Conservation (phyloP, 169 alveolate species). For the Cryptosporidium canis region DNA sequence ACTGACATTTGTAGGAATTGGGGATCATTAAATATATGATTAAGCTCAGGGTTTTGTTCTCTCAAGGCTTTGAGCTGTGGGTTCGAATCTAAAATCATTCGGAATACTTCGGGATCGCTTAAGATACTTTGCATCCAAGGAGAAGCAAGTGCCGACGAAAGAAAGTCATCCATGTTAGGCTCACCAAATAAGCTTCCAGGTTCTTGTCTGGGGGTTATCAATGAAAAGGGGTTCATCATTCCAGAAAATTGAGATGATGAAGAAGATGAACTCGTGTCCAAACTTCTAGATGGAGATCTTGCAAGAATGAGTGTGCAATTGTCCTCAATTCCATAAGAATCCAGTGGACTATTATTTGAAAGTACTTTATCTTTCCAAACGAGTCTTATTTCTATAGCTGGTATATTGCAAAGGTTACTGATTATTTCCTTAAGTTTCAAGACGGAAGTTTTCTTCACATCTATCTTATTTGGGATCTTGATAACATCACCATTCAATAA, state of each 20-base stretch:
- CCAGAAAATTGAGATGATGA: neutral
- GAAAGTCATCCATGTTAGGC: constrained; percentile 35
- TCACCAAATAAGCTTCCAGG: neutral
- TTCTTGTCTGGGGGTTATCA: no score
- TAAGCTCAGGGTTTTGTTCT: constrained; percentile 79
- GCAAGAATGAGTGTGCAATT: constrained; percentile 48
- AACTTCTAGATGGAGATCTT: constrained; percentile 15
- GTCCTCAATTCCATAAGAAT: constrained; percentile 16
- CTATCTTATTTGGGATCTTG: constrained; percentile 12
- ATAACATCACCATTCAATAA: constrained; percentile 31
- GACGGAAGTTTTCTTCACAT: constrained; percentile 26
- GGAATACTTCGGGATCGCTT: constrained; percentile 75
- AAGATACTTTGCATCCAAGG: constrained; percentile 75
- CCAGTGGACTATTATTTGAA: constrained; percentile 14
- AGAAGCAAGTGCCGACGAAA: constrained; percentile 62
- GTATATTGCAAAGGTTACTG: constrained; percentile 33
- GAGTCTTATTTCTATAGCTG: constrained; percentile 39
- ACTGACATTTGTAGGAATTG: constrained; percentile 76
- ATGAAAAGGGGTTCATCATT: no score
- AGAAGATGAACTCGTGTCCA: no score
- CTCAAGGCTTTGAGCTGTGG: constrained; percentile 76
- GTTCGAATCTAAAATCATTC: constrained; percentile 76
- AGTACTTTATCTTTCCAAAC: constrained; percentile 65
- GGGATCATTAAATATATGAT: constrained; percentile 78
- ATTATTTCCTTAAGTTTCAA: constrained; percentile 49